Evolutionary conservation across 2,329 filamentous ascomycete species (phyloP), one percentile per base, ranked within the genome.

Genomic region (Atkinsonella texensis): DNA sequence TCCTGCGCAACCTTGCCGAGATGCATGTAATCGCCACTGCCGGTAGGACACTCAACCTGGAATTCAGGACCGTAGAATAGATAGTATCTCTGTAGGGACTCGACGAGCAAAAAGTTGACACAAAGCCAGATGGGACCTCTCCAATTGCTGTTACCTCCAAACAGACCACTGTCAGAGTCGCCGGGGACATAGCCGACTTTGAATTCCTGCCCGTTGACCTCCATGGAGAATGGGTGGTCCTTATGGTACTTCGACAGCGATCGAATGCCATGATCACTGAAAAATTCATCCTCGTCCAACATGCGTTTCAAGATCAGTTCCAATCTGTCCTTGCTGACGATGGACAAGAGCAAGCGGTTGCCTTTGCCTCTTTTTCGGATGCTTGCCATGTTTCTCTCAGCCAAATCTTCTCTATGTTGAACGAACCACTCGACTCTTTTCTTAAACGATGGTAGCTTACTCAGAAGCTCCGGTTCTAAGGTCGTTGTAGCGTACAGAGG

Each of bases 111-210:
- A 71, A 95, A 96, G 70, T 97, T 97, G 70, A 95, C 89, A 56
- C 89, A 93, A 47, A 96, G 77, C 91, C 91, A 97, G 59, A 95
- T 91, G 0, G 93, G 91, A 1, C 86, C 91, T 70, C 91, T 82
- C 91, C 91, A 97, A 69, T 97, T 97, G 68, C 89, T 95, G 77
- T 97, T 97, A 58, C 91, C 91, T 50, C 91, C 91, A 62, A 97
- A 97, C 5, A 97, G 78, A 3, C 89, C 88, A 62, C 87, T 95
- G 70, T 97, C 90, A 0, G 91, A 96, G 65, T 97, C 91, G n/a
- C 91, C 93, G 1, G 93, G 84, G 17, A 97, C 82, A 63, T 97
- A 97, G 60, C 83, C 80, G 41, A 97, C 91, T 52, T 83, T 80
- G 72, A 95, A 97, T 32, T 77, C 78, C 65, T 96, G 89, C 0